Evolutionary conservation across 176 grass and related monocot species (phyloP).

Genomic region (Carex kokanica): DNA sequence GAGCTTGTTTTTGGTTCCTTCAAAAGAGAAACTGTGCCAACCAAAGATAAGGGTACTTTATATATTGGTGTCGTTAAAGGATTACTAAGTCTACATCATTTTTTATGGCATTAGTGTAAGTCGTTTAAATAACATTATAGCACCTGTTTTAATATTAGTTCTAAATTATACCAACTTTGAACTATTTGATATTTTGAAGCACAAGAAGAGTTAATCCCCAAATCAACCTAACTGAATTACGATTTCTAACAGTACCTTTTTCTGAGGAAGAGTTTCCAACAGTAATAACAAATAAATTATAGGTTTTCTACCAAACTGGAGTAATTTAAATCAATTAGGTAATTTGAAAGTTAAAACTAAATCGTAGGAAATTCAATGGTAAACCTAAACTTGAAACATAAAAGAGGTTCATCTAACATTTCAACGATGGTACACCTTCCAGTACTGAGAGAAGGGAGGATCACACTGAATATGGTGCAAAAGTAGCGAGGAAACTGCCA

Average conservation of each 20-base stretch:
- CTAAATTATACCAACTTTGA: neutral
- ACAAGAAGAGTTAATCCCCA: neutral
- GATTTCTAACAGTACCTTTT: neutral
- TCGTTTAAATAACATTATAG: neutral
- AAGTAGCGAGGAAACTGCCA: too few species aligned
- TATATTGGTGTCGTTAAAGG: neutral
- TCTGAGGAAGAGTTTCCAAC: neutral
- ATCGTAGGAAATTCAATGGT: neutral
- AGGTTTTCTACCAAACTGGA: neutral
- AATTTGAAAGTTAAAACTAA: neutral
- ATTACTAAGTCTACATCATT: neutral
- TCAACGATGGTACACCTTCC: neutral
- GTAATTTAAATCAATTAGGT: neutral
- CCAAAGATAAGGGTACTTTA: neutral
- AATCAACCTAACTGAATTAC: neutral
- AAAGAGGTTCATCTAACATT: neutral
- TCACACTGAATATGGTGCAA: too few species aligned
- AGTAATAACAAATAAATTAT: neutral
- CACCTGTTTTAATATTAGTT: neutral
- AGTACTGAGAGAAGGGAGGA: neutral
- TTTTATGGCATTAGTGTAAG: neutral
- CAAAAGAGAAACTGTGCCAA: neutral
- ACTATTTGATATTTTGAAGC: neutral
- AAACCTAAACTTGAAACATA: neutral
- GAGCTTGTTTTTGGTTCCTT: neutral